Percentiles rank a stretch among this genome's conserved stretches.
phyloP scores from a whole-genome alignment of 1,284 basidiomycete species.

The Trichosporon coremiiforme region DNA sequence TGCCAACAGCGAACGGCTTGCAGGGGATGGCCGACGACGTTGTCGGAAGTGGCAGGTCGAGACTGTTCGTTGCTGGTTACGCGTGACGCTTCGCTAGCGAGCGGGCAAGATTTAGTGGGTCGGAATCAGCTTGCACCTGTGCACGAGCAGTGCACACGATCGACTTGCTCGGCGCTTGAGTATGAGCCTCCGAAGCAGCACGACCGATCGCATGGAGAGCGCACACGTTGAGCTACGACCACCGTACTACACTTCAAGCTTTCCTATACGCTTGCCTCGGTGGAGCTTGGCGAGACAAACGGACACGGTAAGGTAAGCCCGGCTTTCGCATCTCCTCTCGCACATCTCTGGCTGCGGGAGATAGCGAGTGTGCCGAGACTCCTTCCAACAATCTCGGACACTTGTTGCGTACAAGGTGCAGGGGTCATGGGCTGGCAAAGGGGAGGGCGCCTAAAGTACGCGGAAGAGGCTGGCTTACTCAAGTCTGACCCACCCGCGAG shows the following conservation, averaged over 20 bases:
- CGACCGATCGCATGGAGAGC: not conserved
- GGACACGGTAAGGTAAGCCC: not conserved
- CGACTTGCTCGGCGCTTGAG: conserved; percentile 2
- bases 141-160: not conserved
- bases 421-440: not conserved
- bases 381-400: not conserved
- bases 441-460: not conserved
- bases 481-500: not conserved
- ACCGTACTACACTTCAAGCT: too few relatives aligned
- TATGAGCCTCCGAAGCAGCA: not conserved
- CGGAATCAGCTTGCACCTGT: not conserved
- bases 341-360: not conserved
- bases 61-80: too few relatives aligned
- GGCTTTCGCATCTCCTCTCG: not conserved
- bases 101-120: not conserved
- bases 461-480: not conserved
- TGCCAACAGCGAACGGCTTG: too few relatives aligned
- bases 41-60: not conserved
- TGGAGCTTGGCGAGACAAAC: not conserved
- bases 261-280: not conserved
- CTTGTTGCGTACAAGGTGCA: not conserved
- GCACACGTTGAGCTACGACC: not conserved
- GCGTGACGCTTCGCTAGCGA: not conserved
- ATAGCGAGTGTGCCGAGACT: conserved; percentile 7
- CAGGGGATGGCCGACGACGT: too few relatives aligned